These are phyloP conservation scores for Hippophae rhamnoides DNA, from an alignment of 306 rosid species.

Conservation along the genomic window DNA sequence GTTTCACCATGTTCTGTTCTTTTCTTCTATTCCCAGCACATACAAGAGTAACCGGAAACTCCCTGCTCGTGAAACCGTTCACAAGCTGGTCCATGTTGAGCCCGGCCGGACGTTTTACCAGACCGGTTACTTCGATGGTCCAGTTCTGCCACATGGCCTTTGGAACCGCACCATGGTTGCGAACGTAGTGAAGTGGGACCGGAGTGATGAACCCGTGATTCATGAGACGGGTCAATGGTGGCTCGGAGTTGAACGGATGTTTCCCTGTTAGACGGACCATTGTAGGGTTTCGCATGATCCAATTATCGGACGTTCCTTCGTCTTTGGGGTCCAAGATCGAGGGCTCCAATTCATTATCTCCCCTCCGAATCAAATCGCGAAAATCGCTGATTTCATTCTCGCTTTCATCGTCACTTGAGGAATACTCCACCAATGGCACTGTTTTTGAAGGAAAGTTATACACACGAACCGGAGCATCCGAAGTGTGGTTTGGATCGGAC, in stretches of 20 bases:
- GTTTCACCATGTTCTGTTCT: constrained; percentile 73
- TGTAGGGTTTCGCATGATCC: constrained; percentile 58
- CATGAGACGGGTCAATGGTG: constrained; percentile 59
- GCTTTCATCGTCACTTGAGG: constrained; percentile 23
- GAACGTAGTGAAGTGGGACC: constrained; percentile 69
- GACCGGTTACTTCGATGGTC: constrained; percentile 60
- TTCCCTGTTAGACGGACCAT: constrained; percentile 73
- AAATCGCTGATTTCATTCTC: neutral
- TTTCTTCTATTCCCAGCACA: constrained; percentile 75
- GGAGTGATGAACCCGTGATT: constrained; percentile 80
- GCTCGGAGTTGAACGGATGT: constrained; percentile 70
- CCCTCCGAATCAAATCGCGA: constrained; percentile 24
- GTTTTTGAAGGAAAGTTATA: constrained; percentile 5
- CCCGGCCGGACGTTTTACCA: constrained; percentile 36
- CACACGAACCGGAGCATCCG: constrained; percentile 23
- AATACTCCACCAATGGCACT: constrained; percentile 8
- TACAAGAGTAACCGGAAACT: constrained; percentile 48
- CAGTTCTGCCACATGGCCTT: constrained; percentile 48
- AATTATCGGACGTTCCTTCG: constrained; percentile 55
- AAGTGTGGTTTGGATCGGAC: constrained; percentile 13
- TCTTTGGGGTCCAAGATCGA: constrained; percentile 48
- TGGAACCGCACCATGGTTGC: constrained; percentile 69
- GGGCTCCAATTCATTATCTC: constrained; percentile 36
- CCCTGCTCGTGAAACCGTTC: constrained; percentile 38
- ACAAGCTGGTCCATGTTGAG: constrained; percentile 60